A percentile compares a stretch with the other conserved stretches of the same genome.
Evolutionary conservation across 108 stramenopile genomes (phyloP).

Genomic region (Hondaea fermentalgiana): DNA sequence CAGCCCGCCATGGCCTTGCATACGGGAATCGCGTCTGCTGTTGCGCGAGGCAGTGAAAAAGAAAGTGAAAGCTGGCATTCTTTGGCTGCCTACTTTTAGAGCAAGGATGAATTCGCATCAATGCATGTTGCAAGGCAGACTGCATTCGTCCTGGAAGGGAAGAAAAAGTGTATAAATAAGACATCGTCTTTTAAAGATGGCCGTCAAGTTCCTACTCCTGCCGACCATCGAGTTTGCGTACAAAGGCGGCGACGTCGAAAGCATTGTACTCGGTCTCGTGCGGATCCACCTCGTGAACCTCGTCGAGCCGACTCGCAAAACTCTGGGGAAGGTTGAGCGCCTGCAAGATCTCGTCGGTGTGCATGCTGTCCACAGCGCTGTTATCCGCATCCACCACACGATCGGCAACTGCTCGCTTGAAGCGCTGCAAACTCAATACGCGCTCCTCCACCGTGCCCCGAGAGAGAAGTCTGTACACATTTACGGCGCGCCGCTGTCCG

Average conservation of each 20-base stretch:
- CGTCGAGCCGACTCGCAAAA: not conserved
- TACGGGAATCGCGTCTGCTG: too few species aligned
- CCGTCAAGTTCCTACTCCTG: not conserved
- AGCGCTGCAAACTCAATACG: not conserved
- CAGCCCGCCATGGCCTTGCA: too few species aligned
- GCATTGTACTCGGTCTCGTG: not conserved
- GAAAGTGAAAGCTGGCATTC: too few species aligned
- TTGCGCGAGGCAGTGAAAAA: too few species aligned
- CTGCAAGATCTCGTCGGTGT: not conserved
- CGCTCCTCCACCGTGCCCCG: not conserved
- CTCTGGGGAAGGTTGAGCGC: not conserved
- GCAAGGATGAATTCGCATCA: too few species aligned
- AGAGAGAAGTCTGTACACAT: constrained; percentile 30
- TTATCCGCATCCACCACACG: not conserved
- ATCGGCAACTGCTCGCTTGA: not conserved
- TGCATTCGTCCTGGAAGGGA: too few species aligned
- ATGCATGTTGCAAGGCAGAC: too few species aligned
- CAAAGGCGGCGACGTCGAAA: not conserved
- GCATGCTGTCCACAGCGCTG: not conserved
- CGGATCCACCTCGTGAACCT: not conserved
- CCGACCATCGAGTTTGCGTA: not conserved
- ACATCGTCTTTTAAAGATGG: not conserved
- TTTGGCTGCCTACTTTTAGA: too few species aligned
- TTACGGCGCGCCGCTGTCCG: constrained; percentile 50
- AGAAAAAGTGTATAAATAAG: not conserved